Percentiles rank a stretch among this genome's conserved stretches.
These are phyloP conservation scores for Pythium pyrilobum DNA, from an alignment of 352 stramenopile genomes.

Conservation along the genomic window DNA sequence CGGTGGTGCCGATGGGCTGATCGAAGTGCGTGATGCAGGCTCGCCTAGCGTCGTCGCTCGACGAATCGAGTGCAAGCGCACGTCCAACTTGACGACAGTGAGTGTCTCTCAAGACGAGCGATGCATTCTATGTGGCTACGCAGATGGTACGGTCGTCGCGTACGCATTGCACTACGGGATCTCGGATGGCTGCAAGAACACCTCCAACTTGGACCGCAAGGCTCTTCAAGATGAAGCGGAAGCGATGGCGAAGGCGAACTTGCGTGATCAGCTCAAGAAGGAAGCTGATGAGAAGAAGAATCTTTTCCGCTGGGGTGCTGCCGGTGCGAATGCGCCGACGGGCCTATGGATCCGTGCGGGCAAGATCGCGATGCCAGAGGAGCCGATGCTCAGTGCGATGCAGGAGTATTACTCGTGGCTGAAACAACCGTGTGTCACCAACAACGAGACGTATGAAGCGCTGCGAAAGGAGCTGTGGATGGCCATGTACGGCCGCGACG, in stretches of 20 bases:
- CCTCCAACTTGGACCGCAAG: constrained; percentile 61
- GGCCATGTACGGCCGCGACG: constrained; percentile 43
- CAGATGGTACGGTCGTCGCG: constrained; percentile 69
- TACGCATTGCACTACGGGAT: constrained; percentile 83
- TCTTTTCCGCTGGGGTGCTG: constrained; percentile 44
- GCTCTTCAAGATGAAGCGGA: constrained; percentile 73
- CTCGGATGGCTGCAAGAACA: constrained; percentile 66
- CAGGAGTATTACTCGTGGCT: constrained; percentile 55
- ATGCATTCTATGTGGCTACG: constrained; percentile 77
- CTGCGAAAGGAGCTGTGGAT: constrained; percentile 56
- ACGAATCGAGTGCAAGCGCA: constrained; percentile 76
- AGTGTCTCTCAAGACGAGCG: constrained; percentile 77
- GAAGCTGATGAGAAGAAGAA: constrained; percentile 44
- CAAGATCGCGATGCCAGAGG: constrained; percentile 47
- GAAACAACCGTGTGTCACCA: constrained; percentile 66
- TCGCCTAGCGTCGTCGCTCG: constrained; percentile 50
- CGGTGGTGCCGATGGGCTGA: constrained; percentile 47
- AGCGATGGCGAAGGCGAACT: constrained; percentile 66
- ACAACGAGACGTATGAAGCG: constrained; percentile 57
- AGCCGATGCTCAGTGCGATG: constrained; percentile 54
- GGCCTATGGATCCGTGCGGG: constrained; percentile 47
- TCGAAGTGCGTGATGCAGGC: constrained; percentile 73
- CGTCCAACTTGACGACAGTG: constrained; percentile 57
- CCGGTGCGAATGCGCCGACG: constrained; percentile 19
- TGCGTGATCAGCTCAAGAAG: constrained; percentile 59